Evolutionary conservation across 2,329 filamentous ascomycete genomes (phyloP).

Genomic region (Colletotrichum coccodes): DNA sequence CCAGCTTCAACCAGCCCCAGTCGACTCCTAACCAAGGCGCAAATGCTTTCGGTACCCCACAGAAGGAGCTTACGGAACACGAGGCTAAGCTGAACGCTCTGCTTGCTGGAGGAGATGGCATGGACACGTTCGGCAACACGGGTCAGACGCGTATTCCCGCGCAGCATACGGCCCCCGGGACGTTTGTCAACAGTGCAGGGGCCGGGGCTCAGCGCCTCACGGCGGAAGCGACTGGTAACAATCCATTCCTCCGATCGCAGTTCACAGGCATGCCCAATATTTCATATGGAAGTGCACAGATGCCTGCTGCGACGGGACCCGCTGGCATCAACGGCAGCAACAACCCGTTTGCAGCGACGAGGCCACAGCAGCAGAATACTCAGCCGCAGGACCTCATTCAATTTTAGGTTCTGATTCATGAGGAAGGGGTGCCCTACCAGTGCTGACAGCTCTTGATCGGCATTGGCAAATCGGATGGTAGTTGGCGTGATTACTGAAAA

Average conservation of each 20-base stretch:
- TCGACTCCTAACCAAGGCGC: neutral
- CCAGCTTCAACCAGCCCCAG: neutral
- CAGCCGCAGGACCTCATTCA: slow-evolving; percentile 71
- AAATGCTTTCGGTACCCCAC: slow-evolving; percentile 45
- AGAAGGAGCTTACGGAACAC: slow-evolving; percentile 69
- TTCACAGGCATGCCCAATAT: slow-evolving; percentile 80
- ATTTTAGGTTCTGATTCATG: slow-evolving; percentile 54
- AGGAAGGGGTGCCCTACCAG: neutral
- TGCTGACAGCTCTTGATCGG: neutral
- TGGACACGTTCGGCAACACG: slow-evolving; percentile 98
- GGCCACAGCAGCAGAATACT: slow-evolving; percentile 58
- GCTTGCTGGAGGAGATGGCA: slow-evolving; percentile 86
- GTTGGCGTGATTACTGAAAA: neutral
- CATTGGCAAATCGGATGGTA: neutral
- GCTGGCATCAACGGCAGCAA: slow-evolving; percentile 65
- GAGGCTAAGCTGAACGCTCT: slow-evolving; percentile 86
- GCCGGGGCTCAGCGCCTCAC: slow-evolving; percentile 78
- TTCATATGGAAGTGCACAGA: slow-evolving; percentile 59
- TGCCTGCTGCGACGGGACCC: slow-evolving; percentile 67
- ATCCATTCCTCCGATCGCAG: slow-evolving; percentile 88
- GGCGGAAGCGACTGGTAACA: slow-evolving; percentile 80
- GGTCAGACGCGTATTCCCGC: slow-evolving; percentile 94
- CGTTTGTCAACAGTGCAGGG: slow-evolving; percentile 95
- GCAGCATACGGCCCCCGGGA: slow-evolving; percentile 95
- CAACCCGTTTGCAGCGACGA: slow-evolving; percentile 69